Conservation (phyloP, 306 rosid genomes). For the Castanopsis chinensis region DNA sequence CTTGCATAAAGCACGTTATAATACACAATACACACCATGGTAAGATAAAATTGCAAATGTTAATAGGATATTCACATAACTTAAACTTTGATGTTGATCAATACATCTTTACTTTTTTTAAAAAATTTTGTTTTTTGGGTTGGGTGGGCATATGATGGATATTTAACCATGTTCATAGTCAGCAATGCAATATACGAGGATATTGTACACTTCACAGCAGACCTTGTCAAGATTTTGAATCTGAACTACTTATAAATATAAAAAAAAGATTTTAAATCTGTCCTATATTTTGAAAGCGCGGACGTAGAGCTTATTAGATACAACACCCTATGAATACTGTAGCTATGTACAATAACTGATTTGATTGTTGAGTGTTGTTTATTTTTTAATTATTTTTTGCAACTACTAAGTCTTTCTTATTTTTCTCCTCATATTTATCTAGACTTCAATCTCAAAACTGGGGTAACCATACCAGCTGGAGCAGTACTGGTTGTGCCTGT, state of each 20-base stretch:
- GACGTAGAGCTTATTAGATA: neutral
- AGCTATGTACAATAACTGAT: neutral
- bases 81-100: neutral
- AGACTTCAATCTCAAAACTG: conserved; percentile 61
- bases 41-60: neutral
- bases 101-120: neutral
- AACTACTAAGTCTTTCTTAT: conserved; percentile 21
- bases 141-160: neutral
- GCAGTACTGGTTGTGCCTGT: conserved; percentile 66
- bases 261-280: neutral
- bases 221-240: neutral
- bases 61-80: neutral
- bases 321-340: neutral
- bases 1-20: neutral
- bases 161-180: neutral
- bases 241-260: no score
- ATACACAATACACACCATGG: neutral
- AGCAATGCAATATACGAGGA: neutral
- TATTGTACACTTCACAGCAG: neutral
- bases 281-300: neutral
- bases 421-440: conserved; percentile 18
- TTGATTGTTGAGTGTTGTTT: neutral
- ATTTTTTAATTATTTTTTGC: neutral
- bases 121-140: neutral
- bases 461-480: conserved; percentile 70